Conservation (phyloP, 192 early-diverging fungal species). For the Linnemannia elongata region DNA sequence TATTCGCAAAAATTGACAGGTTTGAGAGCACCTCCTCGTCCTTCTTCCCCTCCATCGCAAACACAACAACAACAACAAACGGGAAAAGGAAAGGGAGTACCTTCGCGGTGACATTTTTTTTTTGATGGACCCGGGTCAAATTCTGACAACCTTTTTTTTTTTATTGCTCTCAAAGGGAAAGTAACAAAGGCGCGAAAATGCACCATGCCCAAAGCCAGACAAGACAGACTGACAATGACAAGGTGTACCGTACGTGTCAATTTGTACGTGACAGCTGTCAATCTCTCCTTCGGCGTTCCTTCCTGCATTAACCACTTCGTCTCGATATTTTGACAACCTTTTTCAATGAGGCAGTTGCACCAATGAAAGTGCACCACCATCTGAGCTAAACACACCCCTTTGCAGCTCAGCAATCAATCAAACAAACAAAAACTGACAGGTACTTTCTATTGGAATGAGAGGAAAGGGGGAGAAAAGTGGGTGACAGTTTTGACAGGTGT, state of each 20-base stretch:
- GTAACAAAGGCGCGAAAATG: not conserved
- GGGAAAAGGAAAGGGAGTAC: conserved; percentile 24
- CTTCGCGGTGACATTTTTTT: conserved; percentile 41
- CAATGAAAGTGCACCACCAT: not conserved
- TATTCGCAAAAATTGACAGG: conserved; percentile 5
- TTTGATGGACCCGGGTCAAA: conserved; percentile 41
- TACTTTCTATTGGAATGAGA: not conserved
- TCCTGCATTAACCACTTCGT: not conserved
- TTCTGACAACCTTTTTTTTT: conserved; percentile 39
- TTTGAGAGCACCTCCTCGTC: not conserved
- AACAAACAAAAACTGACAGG: not conserved
- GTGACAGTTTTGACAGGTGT: not conserved
- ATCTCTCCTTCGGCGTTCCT: not conserved
- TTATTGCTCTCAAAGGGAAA: not conserved
- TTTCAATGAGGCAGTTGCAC: not conserved
- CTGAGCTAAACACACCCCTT: not conserved
- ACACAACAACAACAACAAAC: not conserved
- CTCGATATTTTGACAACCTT: not conserved
- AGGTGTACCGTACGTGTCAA: not conserved
- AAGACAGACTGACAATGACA: not conserved
- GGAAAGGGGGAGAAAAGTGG: not conserved
- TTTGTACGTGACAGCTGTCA: conserved; percentile 2
- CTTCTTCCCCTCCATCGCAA: not conserved
- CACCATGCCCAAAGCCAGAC: not conserved
- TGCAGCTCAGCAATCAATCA: conserved; percentile 2